Percentiles rank a stretch among this genome's conserved stretches.
These are phyloP conservation scores for Dryas alaskensis DNA, from an alignment of 306 rosid genomes.

Conservation along the genomic window DNA sequence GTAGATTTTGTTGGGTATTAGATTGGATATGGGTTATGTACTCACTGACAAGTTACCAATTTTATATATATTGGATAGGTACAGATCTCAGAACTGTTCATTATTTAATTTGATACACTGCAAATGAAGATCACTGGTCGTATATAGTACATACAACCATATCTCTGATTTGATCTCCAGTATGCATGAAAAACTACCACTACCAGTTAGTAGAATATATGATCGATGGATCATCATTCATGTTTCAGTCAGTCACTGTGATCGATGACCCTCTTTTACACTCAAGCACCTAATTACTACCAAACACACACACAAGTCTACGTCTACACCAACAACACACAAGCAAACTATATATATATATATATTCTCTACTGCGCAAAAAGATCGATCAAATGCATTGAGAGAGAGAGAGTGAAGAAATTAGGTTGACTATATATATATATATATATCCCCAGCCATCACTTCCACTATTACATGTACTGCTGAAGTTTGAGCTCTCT, in stretches of 20 bases:
- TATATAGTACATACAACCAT: no score
- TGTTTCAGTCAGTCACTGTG: no score
- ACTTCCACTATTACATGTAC: neutral
- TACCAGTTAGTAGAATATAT: no score
- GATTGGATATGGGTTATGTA: neutral
- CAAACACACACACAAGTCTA: no score
- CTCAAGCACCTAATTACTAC: neutral
- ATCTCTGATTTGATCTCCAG: no score
- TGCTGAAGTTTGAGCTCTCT: neutral
- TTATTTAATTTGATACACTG: neutral
- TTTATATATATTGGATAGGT: neutral
- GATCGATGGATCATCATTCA: no score
- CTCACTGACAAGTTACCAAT: neutral
- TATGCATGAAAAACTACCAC: no score
- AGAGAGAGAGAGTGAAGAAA: neutral
- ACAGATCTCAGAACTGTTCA: neutral
- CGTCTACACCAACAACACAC: no score
- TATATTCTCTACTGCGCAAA: no score
- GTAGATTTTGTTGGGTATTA: slow-evolving; percentile 6
- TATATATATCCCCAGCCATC: neutral
- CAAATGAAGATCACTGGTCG: no score
- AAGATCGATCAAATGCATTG: neutral
- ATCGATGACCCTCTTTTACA: neutral
- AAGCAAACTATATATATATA: no score
- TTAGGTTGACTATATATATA: neutral